Percentiles rank a stretch among this genome's conserved stretches.
phyloP scores from a whole-genome alignment of 2,329 filamentous ascomycete species.

The Cladosporium sp. region DNA sequence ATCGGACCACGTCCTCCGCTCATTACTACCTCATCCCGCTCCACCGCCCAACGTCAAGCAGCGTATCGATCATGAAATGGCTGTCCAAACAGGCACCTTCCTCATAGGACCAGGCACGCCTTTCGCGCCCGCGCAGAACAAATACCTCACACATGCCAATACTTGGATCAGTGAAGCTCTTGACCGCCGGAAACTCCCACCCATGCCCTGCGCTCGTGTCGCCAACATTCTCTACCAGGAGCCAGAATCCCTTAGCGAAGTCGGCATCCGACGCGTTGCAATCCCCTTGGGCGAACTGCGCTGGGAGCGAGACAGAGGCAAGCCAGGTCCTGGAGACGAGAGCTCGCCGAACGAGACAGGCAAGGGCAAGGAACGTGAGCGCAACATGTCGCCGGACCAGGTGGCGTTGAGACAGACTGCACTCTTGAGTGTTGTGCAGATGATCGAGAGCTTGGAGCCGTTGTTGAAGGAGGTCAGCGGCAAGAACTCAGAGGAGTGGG shows the following conservation, averaged over 20 bases:
- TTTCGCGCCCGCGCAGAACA: slow-evolving; percentile 76
- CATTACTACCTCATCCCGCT: slow-evolving; percentile 75
- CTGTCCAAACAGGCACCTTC: slow-evolving; percentile 74
- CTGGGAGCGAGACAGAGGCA: slow-evolving; percentile 71
- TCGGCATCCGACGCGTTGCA: slow-evolving; percentile 76
- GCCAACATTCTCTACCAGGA: slow-evolving; percentile 80
- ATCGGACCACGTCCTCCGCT: slow-evolving; percentile 78
- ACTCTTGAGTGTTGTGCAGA: slow-evolving; percentile 75
- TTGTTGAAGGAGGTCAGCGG: slow-evolving; percentile 77
- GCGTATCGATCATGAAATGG: slow-evolving; percentile 63
- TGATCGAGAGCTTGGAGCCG: slow-evolving; percentile 83
- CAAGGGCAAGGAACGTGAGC: slow-evolving; percentile 26
- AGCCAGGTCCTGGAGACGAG: slow-evolving; percentile 8
- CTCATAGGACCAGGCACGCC: slow-evolving; percentile 79
- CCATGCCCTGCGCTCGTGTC: slow-evolving; percentile 76
- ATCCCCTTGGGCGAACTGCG: slow-evolving; percentile 81
- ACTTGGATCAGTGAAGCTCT: slow-evolving; percentile 76
- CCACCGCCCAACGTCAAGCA: slow-evolving; percentile 57
- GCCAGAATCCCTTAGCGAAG: slow-evolving; percentile 66
- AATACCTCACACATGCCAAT: slow-evolving; percentile 81
- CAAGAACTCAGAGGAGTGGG: slow-evolving; percentile 90
- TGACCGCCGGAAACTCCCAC: slow-evolving; percentile 66
- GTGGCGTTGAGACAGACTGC: slow-evolving; percentile 74
- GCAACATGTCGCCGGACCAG: slow-evolving; percentile 53
- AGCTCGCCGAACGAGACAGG: slow-evolving; percentile 3